Evolutionary conservation across 805 yeast species (phyloP), one percentile per base, ranked within the genome.

Genomic region (Kodamaea hsintzibuensis): DNA sequence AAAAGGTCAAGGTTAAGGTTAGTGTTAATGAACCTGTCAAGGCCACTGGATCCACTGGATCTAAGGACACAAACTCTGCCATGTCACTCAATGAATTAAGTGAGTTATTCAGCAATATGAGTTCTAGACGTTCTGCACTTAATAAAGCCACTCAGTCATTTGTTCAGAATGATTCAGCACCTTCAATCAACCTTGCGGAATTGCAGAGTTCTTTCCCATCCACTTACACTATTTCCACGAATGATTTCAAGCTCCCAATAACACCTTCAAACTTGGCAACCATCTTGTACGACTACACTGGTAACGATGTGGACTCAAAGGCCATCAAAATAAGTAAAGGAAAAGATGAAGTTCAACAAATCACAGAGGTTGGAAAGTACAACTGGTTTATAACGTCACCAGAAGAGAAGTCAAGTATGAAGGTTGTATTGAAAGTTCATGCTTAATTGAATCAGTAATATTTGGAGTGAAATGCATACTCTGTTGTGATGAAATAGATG

Each of bases 31-130:
- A 37, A n/a, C 47, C 50, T 3, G 47, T 30, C 4, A 38, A 27
- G 27, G 37, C 13, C n/a, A n/a, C n/a, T n/a, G n/a, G n/a, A 10
- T 37, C 42, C 16, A n/a, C n/a, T n/a, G n/a, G 39, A 16, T n/a
- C 27, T 13, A 30, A 22, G 13, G 35, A 30, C 5, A 5, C 42
- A 6, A 45, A 66, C 13, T 62, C 60, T 7, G 72, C 74, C 17
- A 59, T 76, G 63, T 70, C 79, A 3, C 62, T 73, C 53, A 70
- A 71, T 49, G 78, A 76, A 54, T 70, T 76, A 58, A 67, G 76
- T 10, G 59, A 49, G 48, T 66, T 76, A 55, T 74, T 76, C 57
- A 60, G 64, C 42, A 60, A 62, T 50, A 67, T 73, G 68, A 39
- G 49, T 25, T 37, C 42, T n/a, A 51, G 47, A 10, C 25, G 48